phyloP scores from a whole-genome alignment of 805 yeast genomes.

The Myxozyma geophila region DNA sequence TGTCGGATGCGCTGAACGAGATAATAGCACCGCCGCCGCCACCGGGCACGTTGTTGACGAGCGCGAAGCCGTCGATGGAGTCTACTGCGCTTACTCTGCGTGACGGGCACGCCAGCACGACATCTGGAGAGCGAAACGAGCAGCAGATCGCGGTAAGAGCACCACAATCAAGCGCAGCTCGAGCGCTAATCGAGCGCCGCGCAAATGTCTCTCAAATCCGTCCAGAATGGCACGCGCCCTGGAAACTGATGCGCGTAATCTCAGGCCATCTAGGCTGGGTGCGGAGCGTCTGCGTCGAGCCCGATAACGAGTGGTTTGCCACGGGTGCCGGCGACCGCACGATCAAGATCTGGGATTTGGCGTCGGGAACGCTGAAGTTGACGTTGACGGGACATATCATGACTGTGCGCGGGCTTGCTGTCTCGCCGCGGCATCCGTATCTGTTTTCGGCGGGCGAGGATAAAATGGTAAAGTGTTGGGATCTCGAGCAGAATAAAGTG shows the following conservation, averaged over 20 bases:
- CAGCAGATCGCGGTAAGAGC: neutral
- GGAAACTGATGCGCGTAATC: constrained; percentile 74
- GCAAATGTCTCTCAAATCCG: constrained; percentile 31
- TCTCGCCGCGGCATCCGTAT: constrained; percentile 81
- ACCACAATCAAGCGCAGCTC: constrained; percentile 17
- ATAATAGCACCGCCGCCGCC: constrained; percentile 32
- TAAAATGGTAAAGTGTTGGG: constrained; percentile 94
- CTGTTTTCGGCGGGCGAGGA: constrained; percentile 93
- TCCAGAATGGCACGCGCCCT: constrained; percentile 59
- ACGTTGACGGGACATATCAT: constrained; percentile 89
- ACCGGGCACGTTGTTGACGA: constrained; percentile 22
- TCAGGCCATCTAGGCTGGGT: constrained; percentile 96
- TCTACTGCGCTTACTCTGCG: constrained; percentile 26
- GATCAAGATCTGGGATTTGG: constrained; percentile 89
- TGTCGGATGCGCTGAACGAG: constrained; percentile 23
- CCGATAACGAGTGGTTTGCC: constrained; percentile 87
- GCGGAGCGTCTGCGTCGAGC: constrained; percentile 78
- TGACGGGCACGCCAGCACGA: neutral
- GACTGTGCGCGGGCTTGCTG: constrained; percentile 78
- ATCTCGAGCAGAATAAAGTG: constrained; percentile 80
- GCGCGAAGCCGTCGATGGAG: constrained; percentile 8
- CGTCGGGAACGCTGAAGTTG: constrained; percentile 66
- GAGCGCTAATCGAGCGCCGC: constrained; percentile 30
- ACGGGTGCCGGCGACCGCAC: constrained; percentile 90
- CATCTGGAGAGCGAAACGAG: neutral